A percentile compares a stretch with the other conserved stretches of the same genome.
phyloP scores from a whole-genome alignment of 139 green algal genomes.

The Chlamydomonas asymmetrica region DNA sequence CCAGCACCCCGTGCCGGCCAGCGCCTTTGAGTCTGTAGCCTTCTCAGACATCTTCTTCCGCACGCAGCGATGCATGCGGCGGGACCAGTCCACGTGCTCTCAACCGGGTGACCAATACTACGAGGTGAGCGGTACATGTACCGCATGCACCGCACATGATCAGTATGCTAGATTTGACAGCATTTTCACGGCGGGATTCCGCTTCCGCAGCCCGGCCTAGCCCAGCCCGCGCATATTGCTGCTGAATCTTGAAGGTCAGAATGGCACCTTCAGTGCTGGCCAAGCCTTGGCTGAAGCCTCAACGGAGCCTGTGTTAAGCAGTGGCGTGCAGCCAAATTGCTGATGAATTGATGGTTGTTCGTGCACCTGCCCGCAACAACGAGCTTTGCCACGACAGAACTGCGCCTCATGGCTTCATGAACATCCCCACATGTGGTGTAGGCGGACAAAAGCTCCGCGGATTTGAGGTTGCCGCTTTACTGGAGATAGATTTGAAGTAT shows the following conservation, averaged over 20 bases:
- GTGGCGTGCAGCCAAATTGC: too few species aligned
- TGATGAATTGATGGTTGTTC: too few species aligned
- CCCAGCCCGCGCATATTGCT: background rate
- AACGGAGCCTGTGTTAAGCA: too few species aligned
- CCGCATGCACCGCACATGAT: background rate
- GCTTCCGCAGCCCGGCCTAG: background rate
- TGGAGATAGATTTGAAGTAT: background rate
- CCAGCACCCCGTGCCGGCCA: background rate
- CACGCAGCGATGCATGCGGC: constrained; percentile 10
- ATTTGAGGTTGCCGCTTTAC: too few species aligned
- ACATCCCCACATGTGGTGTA: too few species aligned
- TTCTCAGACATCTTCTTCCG: constrained; percentile 24
- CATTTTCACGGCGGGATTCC: background rate
- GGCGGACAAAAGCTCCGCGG: too few species aligned
- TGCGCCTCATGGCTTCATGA: too few species aligned
- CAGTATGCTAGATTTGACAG: too few species aligned
- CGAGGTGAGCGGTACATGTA: constrained; percentile 1
- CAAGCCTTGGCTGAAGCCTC: background rate
- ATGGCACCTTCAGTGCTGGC: background rate
- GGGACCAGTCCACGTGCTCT: constrained; percentile 3
- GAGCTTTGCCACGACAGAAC: too few species aligned
- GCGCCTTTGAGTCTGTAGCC: constrained; percentile 5
- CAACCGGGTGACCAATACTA: background rate
- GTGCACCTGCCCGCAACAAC: too few species aligned
- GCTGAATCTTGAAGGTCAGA: background rate